A percentile compares a stretch with the other conserved stretches of the same genome.
These are phyloP conservation scores for Pleurotus eryngii DNA, from an alignment of 768 basidiomycete genomes.

Conservation along the genomic window DNA sequence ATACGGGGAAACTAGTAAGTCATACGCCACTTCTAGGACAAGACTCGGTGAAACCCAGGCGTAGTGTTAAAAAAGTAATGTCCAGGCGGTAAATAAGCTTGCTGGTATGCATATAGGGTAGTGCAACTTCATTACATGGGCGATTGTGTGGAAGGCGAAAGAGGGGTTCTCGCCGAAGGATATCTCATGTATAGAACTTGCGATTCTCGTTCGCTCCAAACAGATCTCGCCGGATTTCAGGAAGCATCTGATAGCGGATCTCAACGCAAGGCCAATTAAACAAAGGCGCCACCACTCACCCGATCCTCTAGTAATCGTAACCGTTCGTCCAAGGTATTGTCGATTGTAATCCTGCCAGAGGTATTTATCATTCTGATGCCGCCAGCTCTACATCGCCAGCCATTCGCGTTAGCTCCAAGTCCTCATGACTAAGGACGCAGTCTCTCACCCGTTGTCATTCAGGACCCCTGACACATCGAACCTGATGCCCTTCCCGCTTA, in stretches of 20 bases:
- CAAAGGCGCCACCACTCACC: slow-evolving; percentile 38
- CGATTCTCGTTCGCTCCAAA: slow-evolving; percentile 91
- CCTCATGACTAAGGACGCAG: not conserved
- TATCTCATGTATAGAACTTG: slow-evolving; percentile 74
- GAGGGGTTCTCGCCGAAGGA: too few species aligned
- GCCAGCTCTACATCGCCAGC: slow-evolving; percentile 58
- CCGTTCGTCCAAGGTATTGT: slow-evolving; percentile 94
- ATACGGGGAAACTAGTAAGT: too few species aligned
- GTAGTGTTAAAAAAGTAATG: too few species aligned
- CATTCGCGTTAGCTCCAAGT: too few species aligned
- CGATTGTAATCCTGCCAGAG: slow-evolving; percentile 76
- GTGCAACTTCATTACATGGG: too few species aligned
- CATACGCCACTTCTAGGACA: too few species aligned
- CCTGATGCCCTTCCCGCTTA: slow-evolving; percentile 67
- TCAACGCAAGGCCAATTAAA: not conserved
- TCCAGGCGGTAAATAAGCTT: too few species aligned
- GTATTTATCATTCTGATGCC: slow-evolving; percentile 78
- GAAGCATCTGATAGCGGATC: slow-evolving; percentile 72
- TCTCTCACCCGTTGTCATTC: slow-evolving; percentile 65
- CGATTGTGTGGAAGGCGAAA: too few species aligned
- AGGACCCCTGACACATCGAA: slow-evolving; percentile 61
- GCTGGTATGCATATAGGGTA: too few species aligned
- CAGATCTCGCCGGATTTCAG: slow-evolving; percentile 85
- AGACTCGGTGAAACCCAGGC: too few species aligned
- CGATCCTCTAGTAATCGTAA: slow-evolving; percentile 85